Evolutionary conservation across 1,139 yeast species (phyloP), one percentile per base, ranked within the genome.

Genomic region (Hyphopichia pseudoburtonii): DNA sequence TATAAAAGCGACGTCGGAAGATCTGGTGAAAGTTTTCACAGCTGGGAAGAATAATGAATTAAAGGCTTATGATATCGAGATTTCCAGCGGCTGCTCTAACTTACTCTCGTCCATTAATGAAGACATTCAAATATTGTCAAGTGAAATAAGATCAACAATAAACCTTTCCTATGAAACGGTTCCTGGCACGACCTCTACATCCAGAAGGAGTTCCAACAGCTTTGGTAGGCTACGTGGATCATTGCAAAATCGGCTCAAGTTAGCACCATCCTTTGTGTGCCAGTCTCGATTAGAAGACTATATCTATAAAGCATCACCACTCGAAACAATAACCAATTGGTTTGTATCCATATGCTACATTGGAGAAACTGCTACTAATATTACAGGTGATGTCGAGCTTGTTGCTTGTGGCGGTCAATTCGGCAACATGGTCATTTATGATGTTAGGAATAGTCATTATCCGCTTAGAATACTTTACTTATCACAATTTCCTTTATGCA

Each of bases 31-130:
- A 4, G 51, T 66, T 23, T 68, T 66, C 1, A 55, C 66, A 36
- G 78, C 78, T 2, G 80, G 81, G 3, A 67, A 71, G 43, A 68
- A 72, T 38, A 64, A 65, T 35, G 78, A 70, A 31, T 48, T 75
- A 23, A 67, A 66, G 39, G 36, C 58, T 19, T 66, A 64, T 39
- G 54, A 54, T 12, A 41, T 54, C 12, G 42, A 40, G 18, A 32
- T 42, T 25, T 11, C 5, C 12, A 11, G 19, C 19, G 18, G 35
- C 10, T 26, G 14, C 26, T 22, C 36, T 7, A 31, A 28, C 16
- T 28, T 36, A 5, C 28, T 23, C 6, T 18, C 26, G 3, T 28
- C 34, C 14, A 14, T 36, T n/a, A 33, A 32, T 12, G 30, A 29
- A 14, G 36, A 34, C 12, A 34, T 34, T 17, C 32, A 29, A 12